A percentile compares a stretch with the other conserved stretches of the same genome.
These are phyloP conservation scores for Graphilbum sp. DNA, from an alignment of 2,329 filamentous ascomycete genomes.

Conservation along the genomic window DNA sequence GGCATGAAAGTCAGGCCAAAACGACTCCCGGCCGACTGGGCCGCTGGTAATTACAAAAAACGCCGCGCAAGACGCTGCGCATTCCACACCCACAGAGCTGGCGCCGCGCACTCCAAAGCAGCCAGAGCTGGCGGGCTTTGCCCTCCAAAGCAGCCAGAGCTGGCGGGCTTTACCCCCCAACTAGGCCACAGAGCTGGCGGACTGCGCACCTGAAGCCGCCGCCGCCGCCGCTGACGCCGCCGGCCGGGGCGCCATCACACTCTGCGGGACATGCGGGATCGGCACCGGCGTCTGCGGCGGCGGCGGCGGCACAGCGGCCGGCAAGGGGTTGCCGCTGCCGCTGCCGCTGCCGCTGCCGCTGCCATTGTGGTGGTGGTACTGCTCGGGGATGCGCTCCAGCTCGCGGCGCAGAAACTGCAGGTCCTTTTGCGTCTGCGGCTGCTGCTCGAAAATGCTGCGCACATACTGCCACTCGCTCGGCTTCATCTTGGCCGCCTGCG, in stretches of 20 bases:
- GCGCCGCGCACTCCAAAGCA: too few relatives aligned
- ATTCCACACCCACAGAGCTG: too few relatives aligned
- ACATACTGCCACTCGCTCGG: constrained; percentile 62
- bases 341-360: constrained; percentile 1
- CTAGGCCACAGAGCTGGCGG: too few relatives aligned
- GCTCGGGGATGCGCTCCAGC: constrained; percentile 26
- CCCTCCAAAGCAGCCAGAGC: too few relatives aligned
- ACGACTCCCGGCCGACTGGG: too few relatives aligned
- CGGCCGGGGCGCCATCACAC: constrained; percentile 19
- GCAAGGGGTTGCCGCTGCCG: too few relatives aligned
- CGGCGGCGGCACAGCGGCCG: neutral
- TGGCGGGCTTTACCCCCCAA: too few relatives aligned
- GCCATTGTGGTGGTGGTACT: neutral
- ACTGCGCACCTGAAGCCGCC: too few relatives aligned
- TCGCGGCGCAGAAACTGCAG: constrained; percentile 37
- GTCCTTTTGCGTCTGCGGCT: constrained; percentile 49
- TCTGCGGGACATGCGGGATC: constrained; percentile 10
- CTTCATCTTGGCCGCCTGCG: constrained; percentile 51
- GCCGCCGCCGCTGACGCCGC: constrained; percentile 24
- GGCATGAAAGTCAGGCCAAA: too few relatives aligned
- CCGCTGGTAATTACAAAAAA: too few relatives aligned
- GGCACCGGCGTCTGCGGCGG: constrained; percentile 12
- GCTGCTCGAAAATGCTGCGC: constrained; percentile 46
- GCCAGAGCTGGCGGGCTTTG: too few relatives aligned
- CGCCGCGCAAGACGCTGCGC: too few relatives aligned